Evolutionary conservation across 371 early-diverging fungal species (phyloP).

Genomic region (Mortierella sp.): DNA sequence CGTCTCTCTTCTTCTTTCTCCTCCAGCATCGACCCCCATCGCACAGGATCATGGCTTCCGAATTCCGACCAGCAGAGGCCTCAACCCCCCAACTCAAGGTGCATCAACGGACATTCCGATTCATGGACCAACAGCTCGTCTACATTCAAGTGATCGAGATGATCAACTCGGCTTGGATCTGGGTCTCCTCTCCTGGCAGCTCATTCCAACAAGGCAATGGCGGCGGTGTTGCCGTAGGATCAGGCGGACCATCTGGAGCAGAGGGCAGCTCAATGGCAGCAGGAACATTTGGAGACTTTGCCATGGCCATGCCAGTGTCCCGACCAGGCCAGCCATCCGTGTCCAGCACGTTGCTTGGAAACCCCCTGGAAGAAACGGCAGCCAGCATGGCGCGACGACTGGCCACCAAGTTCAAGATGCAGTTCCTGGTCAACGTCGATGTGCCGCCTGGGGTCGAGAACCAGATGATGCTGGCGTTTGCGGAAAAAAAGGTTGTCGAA

Average conservation of each 20-base stretch:
- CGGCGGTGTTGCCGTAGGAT: not conserved
- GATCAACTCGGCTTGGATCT: constrained; percentile 35
- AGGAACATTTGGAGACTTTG: constrained; percentile 44
- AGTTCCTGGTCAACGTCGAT: constrained; percentile 41
- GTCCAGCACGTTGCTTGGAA: constrained; percentile 33
- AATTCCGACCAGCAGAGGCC: constrained; percentile 10
- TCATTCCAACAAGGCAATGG: constrained; percentile 7
- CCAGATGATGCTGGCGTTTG: constrained; percentile 29
- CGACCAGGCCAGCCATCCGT: constrained; percentile 28
- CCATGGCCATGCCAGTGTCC: constrained; percentile 39
- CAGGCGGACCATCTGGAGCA: too few relatives aligned
- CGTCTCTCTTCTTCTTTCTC: not conserved
- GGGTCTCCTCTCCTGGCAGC: constrained; percentile 32
- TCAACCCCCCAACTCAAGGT: constrained; percentile 14
- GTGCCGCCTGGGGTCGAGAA: constrained; percentile 29
- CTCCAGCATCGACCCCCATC: not conserved
- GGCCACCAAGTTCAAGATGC: constrained; percentile 37
- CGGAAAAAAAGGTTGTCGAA: constrained; percentile 35
- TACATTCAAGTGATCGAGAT: constrained; percentile 31
- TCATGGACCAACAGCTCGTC: constrained; percentile 43
- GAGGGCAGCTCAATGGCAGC: constrained; percentile 3
- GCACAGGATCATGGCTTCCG: not conserved
- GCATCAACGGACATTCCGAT: constrained; percentile 33
- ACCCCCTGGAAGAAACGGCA: constrained; percentile 29
- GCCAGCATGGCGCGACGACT: constrained; percentile 34